Percentiles rank a stretch among this genome's conserved stretches.
These are phyloP conservation scores for Leucocoprinus birnbaumii DNA, from an alignment of 768 basidiomycete species.

Conservation along the genomic window DNA sequence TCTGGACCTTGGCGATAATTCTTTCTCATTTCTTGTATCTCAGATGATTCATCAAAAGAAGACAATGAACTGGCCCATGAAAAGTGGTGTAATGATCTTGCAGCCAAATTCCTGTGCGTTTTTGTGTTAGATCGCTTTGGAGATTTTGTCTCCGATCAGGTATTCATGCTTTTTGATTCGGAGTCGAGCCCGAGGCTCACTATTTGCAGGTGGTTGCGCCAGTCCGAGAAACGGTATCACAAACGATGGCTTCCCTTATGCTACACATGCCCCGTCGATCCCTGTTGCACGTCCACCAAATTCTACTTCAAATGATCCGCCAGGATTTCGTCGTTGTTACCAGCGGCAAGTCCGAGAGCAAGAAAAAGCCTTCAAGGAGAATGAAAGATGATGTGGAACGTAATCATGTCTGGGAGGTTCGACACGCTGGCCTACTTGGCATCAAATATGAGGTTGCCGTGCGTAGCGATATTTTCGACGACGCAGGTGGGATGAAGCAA, in stretches of 20 bases:
- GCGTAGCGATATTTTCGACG: conserved; percentile 74
- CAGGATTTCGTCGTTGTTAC: conserved; percentile 67
- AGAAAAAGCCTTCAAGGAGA: conserved; percentile 1
- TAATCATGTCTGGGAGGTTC: conserved; percentile 90
- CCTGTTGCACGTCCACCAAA: conserved; percentile 74
- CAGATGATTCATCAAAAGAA: conserved; percentile 47
- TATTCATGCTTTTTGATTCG: too few relatives aligned
- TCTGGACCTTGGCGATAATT: not conserved
- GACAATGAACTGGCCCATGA: conserved; percentile 73
- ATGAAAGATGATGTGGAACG: conserved; percentile 30
- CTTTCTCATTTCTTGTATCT: not conserved
- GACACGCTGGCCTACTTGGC: conserved; percentile 96
- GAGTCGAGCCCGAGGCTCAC: too few relatives aligned
- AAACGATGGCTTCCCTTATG: conserved; percentile 87
- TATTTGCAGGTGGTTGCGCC: conserved; percentile 77
- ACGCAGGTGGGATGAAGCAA: conserved; percentile 24
- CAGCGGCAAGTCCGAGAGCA: conserved; percentile 22
- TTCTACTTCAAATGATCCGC: conserved; percentile 90
- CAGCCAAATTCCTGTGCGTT: conserved; percentile 82
- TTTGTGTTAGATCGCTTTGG: conserved; percentile 97
- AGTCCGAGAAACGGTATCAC: conserved; percentile 93
- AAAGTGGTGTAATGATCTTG: conserved; percentile 87
- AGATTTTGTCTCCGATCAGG: conserved; percentile 94
- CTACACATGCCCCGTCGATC: conserved; percentile 84
- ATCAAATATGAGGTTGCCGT: conserved; percentile 99